Conservation (phyloP, 768 basidiomycete genomes). For the Pleurotus sapidus region DNA sequence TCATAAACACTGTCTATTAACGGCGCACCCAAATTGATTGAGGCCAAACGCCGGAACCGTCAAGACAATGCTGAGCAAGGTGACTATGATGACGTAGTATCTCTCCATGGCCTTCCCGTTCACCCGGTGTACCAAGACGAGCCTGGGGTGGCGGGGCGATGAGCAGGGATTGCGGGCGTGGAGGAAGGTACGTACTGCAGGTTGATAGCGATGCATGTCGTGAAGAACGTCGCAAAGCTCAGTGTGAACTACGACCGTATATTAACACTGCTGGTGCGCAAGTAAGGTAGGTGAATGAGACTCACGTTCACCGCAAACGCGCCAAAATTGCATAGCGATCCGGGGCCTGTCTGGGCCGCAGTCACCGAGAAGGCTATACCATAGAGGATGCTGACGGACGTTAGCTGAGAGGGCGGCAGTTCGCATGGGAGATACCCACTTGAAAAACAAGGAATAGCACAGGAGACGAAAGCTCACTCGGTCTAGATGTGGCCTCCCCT, state of each 20-base stretch:
- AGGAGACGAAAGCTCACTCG: slow-evolving; percentile 22
- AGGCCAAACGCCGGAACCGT: slow-evolving; percentile 18
- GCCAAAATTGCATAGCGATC: slow-evolving; percentile 14
- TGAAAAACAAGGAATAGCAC: slow-evolving; percentile 15
- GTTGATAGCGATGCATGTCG: slow-evolving; percentile 23
- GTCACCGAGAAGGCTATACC: slow-evolving; percentile 17
- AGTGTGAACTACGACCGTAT: slow-evolving; percentile 11
- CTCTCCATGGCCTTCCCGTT: slow-evolving; percentile 24
- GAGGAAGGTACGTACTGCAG: slow-evolving; percentile 15
- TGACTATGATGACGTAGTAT: slow-evolving; percentile 19
- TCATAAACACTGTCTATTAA: background rate
- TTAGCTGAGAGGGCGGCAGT: no score
- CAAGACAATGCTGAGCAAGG: slow-evolving; percentile 13
- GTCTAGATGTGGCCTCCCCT: slow-evolving; percentile 13
- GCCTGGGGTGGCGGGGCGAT: slow-evolving; percentile 5
- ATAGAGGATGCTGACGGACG: slow-evolving; percentile 15
- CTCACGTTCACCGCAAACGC: slow-evolving; percentile 20
- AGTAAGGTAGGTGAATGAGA: background rate
- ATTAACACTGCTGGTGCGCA: no score
- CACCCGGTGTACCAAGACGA: slow-evolving; percentile 20
- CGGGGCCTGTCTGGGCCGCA: slow-evolving; percentile 7
- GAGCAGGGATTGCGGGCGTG: background rate
- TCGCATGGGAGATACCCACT: slow-evolving; percentile 9
- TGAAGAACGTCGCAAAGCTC: slow-evolving; percentile 20
- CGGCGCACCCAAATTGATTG: slow-evolving; percentile 20